Evolutionary conservation across 306 rosid species (phyloP).

Genomic region (Vigna reflexopilosa): DNA sequence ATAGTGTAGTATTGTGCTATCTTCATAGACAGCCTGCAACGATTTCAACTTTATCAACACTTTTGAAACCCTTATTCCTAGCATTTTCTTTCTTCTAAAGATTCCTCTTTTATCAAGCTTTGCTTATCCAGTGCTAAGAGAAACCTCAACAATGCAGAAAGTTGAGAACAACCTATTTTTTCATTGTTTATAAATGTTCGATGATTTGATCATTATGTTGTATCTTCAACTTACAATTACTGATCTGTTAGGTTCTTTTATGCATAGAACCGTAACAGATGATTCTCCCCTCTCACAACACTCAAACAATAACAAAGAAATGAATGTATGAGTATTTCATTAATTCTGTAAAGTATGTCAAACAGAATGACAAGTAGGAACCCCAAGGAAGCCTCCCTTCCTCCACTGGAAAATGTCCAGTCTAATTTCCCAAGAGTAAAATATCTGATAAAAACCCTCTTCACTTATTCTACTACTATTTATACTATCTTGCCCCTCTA

Average conservation of each 20-base stretch:
- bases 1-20: neutral
- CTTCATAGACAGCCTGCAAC: neutral
- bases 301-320: no score
- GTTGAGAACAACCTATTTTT: slow-evolving; percentile 1
- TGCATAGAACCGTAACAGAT: no score
- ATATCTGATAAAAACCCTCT: no score
- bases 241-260: neutral
- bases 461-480: no score
- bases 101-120: slow-evolving; percentile 14
- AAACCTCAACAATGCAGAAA: neutral
- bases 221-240: neutral
- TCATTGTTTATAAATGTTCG: slow-evolving; percentile 2
- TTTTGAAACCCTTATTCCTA: neutral
- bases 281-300: no score
- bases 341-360: no score
- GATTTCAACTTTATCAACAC: neutral
- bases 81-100: neutral
- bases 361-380: no score
- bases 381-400: no score
- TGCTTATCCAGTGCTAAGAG: neutral
- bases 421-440: no score
- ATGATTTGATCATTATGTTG: neutral
- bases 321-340: no score
- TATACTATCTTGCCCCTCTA: no score
- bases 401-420: no score